These are phyloP conservation scores for Tricholoma hemisulphureum DNA, from an alignment of 768 basidiomycete genomes.

Conservation along the genomic window DNA sequence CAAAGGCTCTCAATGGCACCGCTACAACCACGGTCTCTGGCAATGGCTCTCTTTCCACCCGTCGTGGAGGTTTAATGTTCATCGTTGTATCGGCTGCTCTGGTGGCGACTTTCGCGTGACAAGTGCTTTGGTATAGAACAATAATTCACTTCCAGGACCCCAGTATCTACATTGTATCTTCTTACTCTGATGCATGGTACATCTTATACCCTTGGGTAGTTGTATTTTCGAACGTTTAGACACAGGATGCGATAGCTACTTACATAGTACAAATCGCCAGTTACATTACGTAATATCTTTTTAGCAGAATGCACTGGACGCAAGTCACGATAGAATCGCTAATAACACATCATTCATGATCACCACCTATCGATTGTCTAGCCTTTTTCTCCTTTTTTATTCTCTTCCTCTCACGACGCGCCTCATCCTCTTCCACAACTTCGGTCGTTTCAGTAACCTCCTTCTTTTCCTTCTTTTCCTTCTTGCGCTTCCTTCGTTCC, in stretches of 20 bases:
- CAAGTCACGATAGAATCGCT: slow-evolving; percentile 1
- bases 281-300: too few relatives aligned
- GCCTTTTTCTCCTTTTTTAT: slow-evolving; percentile 70
- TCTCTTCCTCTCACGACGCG: slow-evolving; percentile 59
- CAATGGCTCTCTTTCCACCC: slow-evolving; percentile 33
- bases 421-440: slow-evolving; percentile 57
- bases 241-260: too few relatives aligned
- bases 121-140: background rate
- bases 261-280: too few relatives aligned
- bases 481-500: slow-evolving; percentile 61
- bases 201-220: too few relatives aligned
- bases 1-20: slow-evolving; percentile 54
- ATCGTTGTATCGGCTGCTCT: slow-evolving; percentile 29
- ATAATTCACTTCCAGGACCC: background rate
- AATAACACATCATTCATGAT: slow-evolving; percentile 16
- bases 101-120: slow-evolving; percentile 36
- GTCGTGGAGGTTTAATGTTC: slow-evolving; percentile 32
- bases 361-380: slow-evolving; percentile 41
- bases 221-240: too few relatives aligned
- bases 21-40: slow-evolving; percentile 18
- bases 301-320: background rate
- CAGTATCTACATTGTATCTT: slow-evolving; percentile 26
- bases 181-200: too few relatives aligned
- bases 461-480: slow-evolving; percentile 69
- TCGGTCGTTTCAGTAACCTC: slow-evolving; percentile 44